phyloP scores from a whole-genome alignment of 2,329 filamentous ascomycete species.

The Colletotrichum sp. region DNA sequence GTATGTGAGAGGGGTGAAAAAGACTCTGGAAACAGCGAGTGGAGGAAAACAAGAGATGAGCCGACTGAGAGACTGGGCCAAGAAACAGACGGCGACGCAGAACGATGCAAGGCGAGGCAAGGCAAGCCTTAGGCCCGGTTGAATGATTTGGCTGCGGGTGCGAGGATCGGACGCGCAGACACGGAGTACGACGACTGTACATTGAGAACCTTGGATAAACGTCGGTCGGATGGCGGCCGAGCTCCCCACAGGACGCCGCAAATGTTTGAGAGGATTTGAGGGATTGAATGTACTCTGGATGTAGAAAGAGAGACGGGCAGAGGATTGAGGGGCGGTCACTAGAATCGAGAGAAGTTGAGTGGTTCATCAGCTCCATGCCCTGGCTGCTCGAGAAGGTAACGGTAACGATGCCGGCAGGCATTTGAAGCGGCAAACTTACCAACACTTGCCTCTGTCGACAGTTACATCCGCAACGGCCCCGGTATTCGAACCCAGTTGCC shows the following conservation, averaged over 20 bases:
- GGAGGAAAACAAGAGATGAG: not conserved
- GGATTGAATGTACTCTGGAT: not conserved
- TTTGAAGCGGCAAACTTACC: not conserved
- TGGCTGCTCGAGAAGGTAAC: not conserved
- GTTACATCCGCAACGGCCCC: not conserved
- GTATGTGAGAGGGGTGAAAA: not conserved
- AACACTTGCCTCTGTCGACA: not conserved
- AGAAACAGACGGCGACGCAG: not conserved
- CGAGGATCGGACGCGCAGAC: not conserved
- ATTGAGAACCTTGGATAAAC: not conserved
- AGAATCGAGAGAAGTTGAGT: not conserved
- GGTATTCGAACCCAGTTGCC: not conserved
- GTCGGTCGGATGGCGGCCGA: conserved; percentile 10
- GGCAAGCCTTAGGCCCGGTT: not conserved
- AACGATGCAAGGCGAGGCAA: not conserved
- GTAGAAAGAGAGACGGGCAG: not conserved
- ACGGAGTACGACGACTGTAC: not conserved
- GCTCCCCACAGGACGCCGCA: not conserved
- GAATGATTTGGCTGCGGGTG: not conserved
- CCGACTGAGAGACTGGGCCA: not conserved
- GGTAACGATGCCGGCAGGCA: not conserved
- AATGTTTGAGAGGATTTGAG: not conserved
- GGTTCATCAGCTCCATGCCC: not conserved
- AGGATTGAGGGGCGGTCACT: not conserved
- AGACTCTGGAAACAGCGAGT: not conserved